Evolutionary conservation across 2,329 filamentous ascomycete species (phyloP).

Genomic region (Paracorniculantispora psalliotae): DNA sequence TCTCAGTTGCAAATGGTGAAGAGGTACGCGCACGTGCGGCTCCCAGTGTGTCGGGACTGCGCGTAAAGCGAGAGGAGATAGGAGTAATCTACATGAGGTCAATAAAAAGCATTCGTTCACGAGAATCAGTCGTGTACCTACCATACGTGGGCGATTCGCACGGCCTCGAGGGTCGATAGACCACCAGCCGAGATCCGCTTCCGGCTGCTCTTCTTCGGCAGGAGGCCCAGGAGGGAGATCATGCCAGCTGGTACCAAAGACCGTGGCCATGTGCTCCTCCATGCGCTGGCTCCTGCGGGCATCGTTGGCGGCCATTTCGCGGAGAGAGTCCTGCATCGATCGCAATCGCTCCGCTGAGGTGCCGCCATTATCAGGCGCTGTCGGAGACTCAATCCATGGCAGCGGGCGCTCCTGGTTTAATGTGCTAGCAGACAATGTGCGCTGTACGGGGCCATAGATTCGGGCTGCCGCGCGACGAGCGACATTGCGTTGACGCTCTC

Average conservation of each 20-base stretch:
- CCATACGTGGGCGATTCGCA: conserved; percentile 19
- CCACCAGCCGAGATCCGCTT: conserved; percentile 23
- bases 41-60: conserved; percentile 9
- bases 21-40: neutral
- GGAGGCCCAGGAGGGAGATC: conserved; percentile 13
- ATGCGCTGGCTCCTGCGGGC: conserved; percentile 22
- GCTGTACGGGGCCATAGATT: conserved; percentile 24
- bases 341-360: neutral
- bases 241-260: conserved; percentile 21
- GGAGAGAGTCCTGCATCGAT: conserved; percentile 15
- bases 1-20: neutral
- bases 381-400: conserved; percentile 21
- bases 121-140: conserved; percentile 15
- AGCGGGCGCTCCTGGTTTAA: conserved; percentile 15
- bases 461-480: conserved; percentile 23
- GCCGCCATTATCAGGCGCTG: conserved; percentile 1
- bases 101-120: conserved; percentile 46
- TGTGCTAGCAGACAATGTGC: conserved; percentile 19
- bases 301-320: conserved; percentile 22
- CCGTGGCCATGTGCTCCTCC: conserved; percentile 24
- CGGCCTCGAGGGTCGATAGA: conserved; percentile 19
- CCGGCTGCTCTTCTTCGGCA: conserved; percentile 14
- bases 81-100: conserved; percentile 41
- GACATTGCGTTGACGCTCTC: conserved; percentile 24
- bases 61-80: conserved; percentile 9